Base-by-base conservation (phyloP, 2,329 filamentous ascomycete genomes). In the Colletotrichum echinochloae region DNA sequence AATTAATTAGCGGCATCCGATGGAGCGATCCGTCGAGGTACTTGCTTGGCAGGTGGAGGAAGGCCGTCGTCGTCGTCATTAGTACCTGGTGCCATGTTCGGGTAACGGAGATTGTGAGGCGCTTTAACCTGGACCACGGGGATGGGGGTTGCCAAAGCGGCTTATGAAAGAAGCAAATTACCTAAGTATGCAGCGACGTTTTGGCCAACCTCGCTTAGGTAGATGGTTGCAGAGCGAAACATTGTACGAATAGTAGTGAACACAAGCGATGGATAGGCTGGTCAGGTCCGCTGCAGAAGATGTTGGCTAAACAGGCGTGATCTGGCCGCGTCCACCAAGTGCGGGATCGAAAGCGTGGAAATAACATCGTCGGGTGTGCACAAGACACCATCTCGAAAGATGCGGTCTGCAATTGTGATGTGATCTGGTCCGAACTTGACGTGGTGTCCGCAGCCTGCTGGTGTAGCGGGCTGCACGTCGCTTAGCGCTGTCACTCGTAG, bases 401-500 rank as follows among this genome's bases (percentile, higher is more conserved):
- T 64, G 52, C 37, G 44, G 64, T 62, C 64, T 59, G 51, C 56
- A 46, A 49, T 59, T 33, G 26, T 33, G 60, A 56, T 39, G 63
- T 55, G 52, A 55, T 39, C 35, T 44, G 65, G 64, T 61, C 67
- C 62, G 57, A 59, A 67, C 57, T 67, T 62, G 64, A 70, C 51
- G 52, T 67, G 57, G 67, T 70, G 54, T 64, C 64, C 57, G 66
- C 44, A 55, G 60, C 39, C 51, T 62, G 30, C 51, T 46, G 23
- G 44, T 44, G 39, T 62, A 57, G 56, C 49, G 20, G 57, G 48
- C 44, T 46, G 67, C 61, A 65, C 64, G 46, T 57, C 67, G 56
- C 28, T 62, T 70, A 66, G 63, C 56, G 67, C 49, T 57, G 67
- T 67, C 64, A 70, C 67, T 70, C 67, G 64, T 54, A 67, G 57